Percentiles rank a stretch among this genome's conserved stretches.
Conservation (phyloP, 306 rosid genomes). For the Cicer arietinum region DNA sequence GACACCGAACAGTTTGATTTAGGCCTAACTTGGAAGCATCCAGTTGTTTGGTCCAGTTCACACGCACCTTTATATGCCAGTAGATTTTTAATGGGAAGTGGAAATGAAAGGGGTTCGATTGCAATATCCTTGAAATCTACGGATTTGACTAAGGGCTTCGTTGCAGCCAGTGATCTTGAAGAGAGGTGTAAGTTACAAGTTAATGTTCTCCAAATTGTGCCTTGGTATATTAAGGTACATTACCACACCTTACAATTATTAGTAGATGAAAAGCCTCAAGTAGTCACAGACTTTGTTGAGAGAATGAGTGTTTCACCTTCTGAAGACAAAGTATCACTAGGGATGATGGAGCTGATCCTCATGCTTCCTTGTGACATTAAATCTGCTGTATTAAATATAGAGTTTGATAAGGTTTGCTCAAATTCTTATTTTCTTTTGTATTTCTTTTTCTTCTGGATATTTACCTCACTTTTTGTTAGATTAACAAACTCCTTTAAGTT, state of each 20-base stretch:
- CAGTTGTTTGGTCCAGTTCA: constrained; percentile 76
- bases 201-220: constrained; percentile 89
- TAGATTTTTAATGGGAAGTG: constrained; percentile 90
- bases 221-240: constrained; percentile 95
- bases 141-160: constrained; percentile 50
- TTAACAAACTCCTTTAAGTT: constrained; percentile 6
- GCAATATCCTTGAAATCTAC: constrained; percentile 84
- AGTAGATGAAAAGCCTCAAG: constrained; percentile 65
- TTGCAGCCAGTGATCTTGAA: constrained; percentile 45
- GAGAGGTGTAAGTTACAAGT: constrained; percentile 75
- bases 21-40: constrained; percentile 77
- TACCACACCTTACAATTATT: constrained; percentile 74
- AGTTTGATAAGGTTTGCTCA: constrained; percentile 82
- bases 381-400: constrained; percentile 74
- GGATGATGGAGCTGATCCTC: constrained; percentile 79
- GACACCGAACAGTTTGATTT: constrained; percentile 72
- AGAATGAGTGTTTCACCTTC: constrained; percentile 87
- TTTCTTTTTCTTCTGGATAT: constrained; percentile 25
- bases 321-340: constrained; percentile 90
- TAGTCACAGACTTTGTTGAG: constrained; percentile 63
- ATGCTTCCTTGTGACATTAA: constrained; percentile 80
- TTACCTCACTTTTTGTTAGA: constrained; percentile 9
- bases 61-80: constrained; percentile 82
- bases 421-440: neutral
- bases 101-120: constrained; percentile 94